Conservation (phyloP, 768 basidiomycete genomes). For the Collybia sordida region DNA sequence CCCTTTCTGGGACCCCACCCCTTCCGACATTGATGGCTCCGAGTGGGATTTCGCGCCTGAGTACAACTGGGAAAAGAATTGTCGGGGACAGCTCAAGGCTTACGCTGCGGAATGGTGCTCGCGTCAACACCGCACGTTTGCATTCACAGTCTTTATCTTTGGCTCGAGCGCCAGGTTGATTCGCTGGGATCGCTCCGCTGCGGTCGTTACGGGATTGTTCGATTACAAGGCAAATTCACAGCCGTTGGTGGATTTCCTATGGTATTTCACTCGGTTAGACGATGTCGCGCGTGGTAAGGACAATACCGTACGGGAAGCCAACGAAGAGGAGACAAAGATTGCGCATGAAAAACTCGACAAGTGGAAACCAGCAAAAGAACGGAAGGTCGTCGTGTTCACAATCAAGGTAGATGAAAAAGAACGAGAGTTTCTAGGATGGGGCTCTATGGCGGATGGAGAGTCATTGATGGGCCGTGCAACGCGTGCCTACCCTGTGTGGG, state of each 20-base stretch:
- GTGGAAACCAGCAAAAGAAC: conserved; percentile 2
- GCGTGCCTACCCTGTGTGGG: conserved; percentile 11
- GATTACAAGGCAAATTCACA: conserved; percentile 14
- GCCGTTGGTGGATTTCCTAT: conserved; percentile 26
- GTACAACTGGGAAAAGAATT: neutral
- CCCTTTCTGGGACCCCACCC: conserved; percentile 9
- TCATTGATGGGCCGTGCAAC: conserved; percentile 14
- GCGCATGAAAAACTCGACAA: conserved; percentile 7
- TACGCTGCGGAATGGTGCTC: conserved; percentile 18
- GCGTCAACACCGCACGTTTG: conserved; percentile 24
- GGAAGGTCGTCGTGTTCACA: conserved; percentile 9
- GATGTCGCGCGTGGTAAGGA: conserved; percentile 23
- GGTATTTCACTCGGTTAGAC: conserved; percentile 20
- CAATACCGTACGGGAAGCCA: conserved; percentile 17
- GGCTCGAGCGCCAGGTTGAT: conserved; percentile 26
- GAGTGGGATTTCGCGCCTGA: neutral
- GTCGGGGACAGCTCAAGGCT: conserved; percentile 21
- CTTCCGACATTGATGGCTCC: neutral
- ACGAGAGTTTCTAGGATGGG: conserved; percentile 14
- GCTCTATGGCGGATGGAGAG: conserved; percentile 6
- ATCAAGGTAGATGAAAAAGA: conserved; percentile 5
- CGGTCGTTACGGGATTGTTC: conserved; percentile 25
- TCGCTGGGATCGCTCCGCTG: conserved; percentile 30
- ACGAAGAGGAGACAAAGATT: conserved; percentile 3
- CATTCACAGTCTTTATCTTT: conserved; percentile 25